Conservation (phyloP, 768 basidiomycete species). For the Lentinula edodes region DNA sequence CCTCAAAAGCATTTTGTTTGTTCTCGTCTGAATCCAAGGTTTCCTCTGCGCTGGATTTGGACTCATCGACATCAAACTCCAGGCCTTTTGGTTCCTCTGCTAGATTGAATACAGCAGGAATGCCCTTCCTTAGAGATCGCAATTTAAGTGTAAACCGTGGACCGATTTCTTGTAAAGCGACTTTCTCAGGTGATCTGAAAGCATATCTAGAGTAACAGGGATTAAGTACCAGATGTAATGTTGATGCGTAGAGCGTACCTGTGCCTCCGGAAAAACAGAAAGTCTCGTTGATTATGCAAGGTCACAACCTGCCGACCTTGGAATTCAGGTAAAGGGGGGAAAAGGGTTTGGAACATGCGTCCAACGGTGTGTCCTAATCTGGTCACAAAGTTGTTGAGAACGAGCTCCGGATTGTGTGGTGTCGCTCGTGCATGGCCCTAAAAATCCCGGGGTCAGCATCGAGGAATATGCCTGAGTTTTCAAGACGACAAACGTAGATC, state of each 20-base stretch:
- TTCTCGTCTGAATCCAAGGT: slow-evolving; percentile 27
- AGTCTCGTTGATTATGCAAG: slow-evolving; percentile 95
- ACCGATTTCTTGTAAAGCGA: slow-evolving; percentile 94
- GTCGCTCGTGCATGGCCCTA: slow-evolving; percentile 92
- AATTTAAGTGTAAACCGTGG: slow-evolving; percentile 96
- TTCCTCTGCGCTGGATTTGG: slow-evolving; percentile 8
- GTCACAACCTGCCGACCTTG: slow-evolving; percentile 97
- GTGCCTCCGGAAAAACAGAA: slow-evolving; percentile 95
- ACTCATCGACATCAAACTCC: slow-evolving; percentile 43
- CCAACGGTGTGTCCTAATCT: slow-evolving; percentile 91
- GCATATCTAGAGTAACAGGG: slow-evolving; percentile 57
- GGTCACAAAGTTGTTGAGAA: slow-evolving; percentile 92
- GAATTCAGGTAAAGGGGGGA: slow-evolving; percentile 93
- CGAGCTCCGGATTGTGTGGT: slow-evolving; percentile 90
- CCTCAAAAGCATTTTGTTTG: slow-evolving; percentile 18
- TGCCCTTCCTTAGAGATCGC: slow-evolving; percentile 80
- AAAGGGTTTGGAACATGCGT: slow-evolving; percentile 92
- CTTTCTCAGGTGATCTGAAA: slow-evolving; percentile 86
- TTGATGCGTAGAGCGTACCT: slow-evolving; percentile 44
- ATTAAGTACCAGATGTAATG: slow-evolving; percentile 2
- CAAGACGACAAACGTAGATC: slow-evolving; percentile 60
- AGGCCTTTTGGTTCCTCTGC: slow-evolving; percentile 57
- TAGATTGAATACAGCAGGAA: slow-evolving; percentile 73
- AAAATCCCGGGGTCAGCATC: not conserved
- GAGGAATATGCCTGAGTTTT: not conserved